Base-by-base conservation (phyloP, 352 stramenopile species). In the Nothophytophthora sp. region DNA sequence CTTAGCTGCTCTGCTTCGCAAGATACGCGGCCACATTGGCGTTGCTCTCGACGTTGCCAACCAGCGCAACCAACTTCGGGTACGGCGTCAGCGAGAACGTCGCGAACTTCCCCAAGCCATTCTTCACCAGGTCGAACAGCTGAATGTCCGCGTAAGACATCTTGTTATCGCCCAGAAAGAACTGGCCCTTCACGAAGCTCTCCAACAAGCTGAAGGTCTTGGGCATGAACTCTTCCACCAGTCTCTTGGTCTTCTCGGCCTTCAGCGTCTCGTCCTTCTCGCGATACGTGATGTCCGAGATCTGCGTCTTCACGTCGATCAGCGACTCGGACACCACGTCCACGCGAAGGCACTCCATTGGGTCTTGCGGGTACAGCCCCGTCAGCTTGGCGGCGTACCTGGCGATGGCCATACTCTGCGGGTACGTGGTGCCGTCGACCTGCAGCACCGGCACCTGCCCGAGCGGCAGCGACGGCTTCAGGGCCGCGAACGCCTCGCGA, bases 401-500 rank as follows among this genome's bases (percentile, higher is more conserved):
- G 9, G 62, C 64, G 46, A 87, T 82, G 15, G 73, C 68, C 50
- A 86, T 81, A 30, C 67, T 86, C 47, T 87, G 70, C 25, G 59
- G 34, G 55, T 73, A 83, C 11, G 40, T 58, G 12, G 47, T 38
- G 22, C 70, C 74, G 30, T 85, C 61, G 6, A 90, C 69, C 38
- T 78, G 66, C n/a, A 91, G 36, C 9, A 74, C 39, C 1, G 77
- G 75, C 12, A 85, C 4, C 49, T 86, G 59, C 19, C 70, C 73
- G 13, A 91, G 54, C 9, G 76, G 75, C 5, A 76, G 36, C 8
- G 39, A 67, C 0, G 61, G 39, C 57, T 86, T 85, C 27, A 77
- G 16, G n/a, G 49, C 34, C 4, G 15, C 36, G 30, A 70, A 81
- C 19, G 70, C 57, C 4, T 44, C 20, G n/a, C 19, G 27, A 10